phyloP scores from a whole-genome alignment of 2,329 filamentous ascomycete species.

The Claviceps sp. region DNA sequence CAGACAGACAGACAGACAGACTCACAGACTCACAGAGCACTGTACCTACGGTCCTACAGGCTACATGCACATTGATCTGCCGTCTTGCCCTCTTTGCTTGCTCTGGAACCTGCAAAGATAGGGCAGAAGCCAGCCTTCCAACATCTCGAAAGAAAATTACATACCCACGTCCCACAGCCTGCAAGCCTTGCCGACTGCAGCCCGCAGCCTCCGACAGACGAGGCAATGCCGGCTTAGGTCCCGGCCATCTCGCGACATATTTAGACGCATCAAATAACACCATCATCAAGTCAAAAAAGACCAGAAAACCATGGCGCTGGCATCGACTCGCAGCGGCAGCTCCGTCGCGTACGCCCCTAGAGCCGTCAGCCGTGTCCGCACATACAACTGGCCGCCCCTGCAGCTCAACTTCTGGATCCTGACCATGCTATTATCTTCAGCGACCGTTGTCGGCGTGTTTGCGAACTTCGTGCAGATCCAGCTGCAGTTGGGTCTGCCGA shows the following conservation, averaged over 20 bases:
- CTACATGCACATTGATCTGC: no score
- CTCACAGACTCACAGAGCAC: no score
- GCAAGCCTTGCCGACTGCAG: no score
- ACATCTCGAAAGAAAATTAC: no score
- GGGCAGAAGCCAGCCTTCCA: no score
- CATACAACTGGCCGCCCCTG: conserved; percentile 56
- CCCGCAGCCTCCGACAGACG: no score
- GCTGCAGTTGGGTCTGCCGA: conserved; percentile 34
- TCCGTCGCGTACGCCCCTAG: conserved; percentile 32
- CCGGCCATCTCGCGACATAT: neutral
- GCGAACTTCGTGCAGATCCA: conserved; percentile 46
- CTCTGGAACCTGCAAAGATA: no score
- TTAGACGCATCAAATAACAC: neutral
- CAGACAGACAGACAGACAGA: no score
- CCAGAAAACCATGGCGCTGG: neutral
- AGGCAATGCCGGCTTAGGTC: no score
- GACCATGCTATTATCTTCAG: conserved; percentile 46
- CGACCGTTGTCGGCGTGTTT: conserved; percentile 48
- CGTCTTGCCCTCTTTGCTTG: no score
- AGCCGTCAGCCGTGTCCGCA: conserved; percentile 33
- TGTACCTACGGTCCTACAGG: no score
- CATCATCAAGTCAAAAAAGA: neutral
- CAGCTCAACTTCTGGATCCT: conserved; percentile 56
- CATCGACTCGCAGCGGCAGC: conserved; percentile 16
- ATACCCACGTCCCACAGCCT: no score